Base-by-base conservation (phyloP, 2,329 filamentous ascomycete genomes). In the Raffaelea arxii region DNA sequence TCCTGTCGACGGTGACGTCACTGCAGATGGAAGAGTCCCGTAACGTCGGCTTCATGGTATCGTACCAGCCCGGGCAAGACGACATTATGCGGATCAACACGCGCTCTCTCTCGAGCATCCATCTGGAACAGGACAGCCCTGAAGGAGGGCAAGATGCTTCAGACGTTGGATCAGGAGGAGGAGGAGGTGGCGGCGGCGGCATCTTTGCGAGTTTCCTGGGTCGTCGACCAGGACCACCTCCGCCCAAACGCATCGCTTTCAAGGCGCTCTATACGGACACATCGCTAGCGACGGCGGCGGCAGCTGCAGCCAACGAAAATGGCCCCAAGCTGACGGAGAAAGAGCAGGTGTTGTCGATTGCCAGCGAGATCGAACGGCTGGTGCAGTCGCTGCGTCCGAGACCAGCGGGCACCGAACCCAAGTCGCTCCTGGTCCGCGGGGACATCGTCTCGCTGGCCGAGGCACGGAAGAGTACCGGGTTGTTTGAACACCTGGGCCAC, bases 401-500 rank as follows among this genome's bases (percentile, higher is more conserved):
- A 27, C 65, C 59, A 18, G 63, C 58, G 25, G 59, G 52, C 27
- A 54, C n/a, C 66, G 61, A 6, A 70, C 62, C 62, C 35, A 68
- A 70, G 55, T 63, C 61, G 19, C 64, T 80, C 4, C 58, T 83
- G 19, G 72, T 77, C 53, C 71, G 67, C 51, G 73, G 69, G 0
- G 84, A 91, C 56, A 86, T 98, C 44, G 87, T 98, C 44, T 86
- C 84, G 22, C 62, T 94, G 45, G 80, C 79, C 2, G 89, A 96
- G 59, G 92, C 92, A 47, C 91, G 79, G 73, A 85, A 78, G 69
- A 89, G 83, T 50, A 96, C 91, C 0, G 86, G 89, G 0, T 72
- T 94, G 56, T 63, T 97, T 44, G 91, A 96, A 65, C 83, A 91
- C 61, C 66, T 94, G 58, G 87, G 89, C 2, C 89, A 97, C 69